These are phyloP conservation scores for Mortierella polycephala DNA, from an alignment of 371 early-diverging fungal genomes.

Conservation along the genomic window DNA sequence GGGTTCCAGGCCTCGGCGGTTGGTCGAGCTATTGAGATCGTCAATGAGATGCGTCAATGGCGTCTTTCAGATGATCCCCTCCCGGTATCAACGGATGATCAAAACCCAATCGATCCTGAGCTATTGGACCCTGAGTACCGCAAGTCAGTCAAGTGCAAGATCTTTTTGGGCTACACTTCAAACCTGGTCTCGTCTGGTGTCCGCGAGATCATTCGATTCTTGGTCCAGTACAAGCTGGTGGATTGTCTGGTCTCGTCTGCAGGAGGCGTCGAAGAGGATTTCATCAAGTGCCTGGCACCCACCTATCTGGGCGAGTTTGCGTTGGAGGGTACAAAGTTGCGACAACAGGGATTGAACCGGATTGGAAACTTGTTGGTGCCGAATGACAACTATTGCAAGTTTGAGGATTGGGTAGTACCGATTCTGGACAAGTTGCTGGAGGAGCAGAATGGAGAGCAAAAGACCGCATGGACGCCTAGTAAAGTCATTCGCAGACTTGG, in stretches of 20 bases:
- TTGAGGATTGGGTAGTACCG: slow-evolving; percentile 98
- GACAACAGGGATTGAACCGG: slow-evolving; percentile 96
- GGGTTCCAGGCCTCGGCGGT: slow-evolving; percentile 95
- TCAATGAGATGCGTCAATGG: slow-evolving; percentile 93
- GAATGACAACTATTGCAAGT: slow-evolving; percentile 98
- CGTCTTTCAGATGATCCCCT: slow-evolving; percentile 88
- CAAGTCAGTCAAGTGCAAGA: slow-evolving; percentile 85
- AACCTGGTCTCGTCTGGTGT: slow-evolving; percentile 98
- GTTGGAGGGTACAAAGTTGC: slow-evolving; percentile 84
- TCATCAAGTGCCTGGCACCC: slow-evolving; percentile 97
- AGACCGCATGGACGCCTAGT: slow-evolving; percentile 89
- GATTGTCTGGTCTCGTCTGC: slow-evolving; percentile 97
- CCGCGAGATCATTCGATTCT: slow-evolving; percentile 93
- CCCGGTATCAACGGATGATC: slow-evolving; percentile 11
- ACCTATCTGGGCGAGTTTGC: slow-evolving; percentile 92
- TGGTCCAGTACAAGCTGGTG: slow-evolving; percentile 88
- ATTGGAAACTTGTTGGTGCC: slow-evolving; percentile 99
- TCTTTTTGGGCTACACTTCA: slow-evolving; percentile 98
- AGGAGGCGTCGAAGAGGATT: slow-evolving; percentile 99
- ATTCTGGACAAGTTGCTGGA: slow-evolving; percentile 93
- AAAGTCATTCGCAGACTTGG: slow-evolving; percentile 95
- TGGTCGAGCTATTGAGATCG: slow-evolving; percentile 87
- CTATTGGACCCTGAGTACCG: slow-evolving; percentile 74
- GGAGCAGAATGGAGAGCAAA: slow-evolving; percentile 81
- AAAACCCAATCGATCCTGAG: slow-evolving; percentile 68